Conservation (phyloP, 257 asterid genomes). For the Forsythia suspensa region DNA sequence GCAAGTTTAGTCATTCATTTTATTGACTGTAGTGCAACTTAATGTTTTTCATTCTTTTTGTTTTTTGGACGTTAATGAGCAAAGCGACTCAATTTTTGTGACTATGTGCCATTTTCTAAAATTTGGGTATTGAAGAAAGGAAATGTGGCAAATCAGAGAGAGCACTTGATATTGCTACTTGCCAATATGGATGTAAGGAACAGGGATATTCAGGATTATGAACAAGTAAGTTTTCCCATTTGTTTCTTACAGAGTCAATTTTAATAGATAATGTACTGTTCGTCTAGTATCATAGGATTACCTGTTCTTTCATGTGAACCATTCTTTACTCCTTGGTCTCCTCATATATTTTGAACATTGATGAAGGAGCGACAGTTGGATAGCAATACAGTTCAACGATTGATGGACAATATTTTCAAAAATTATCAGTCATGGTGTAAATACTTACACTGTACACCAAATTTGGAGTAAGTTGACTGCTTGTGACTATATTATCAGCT, state of each 20-base stretch:
- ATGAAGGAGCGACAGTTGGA: constrained; percentile 61
- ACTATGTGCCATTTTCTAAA: constrained; percentile 25
- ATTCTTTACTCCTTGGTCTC: constrained; percentile 11
- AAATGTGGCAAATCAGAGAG: constrained; percentile 97
- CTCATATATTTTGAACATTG: constrained; percentile 12
- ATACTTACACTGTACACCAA: constrained; percentile 63
- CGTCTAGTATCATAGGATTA: neutral
- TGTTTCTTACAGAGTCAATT: constrained; percentile 20
- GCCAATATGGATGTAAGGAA: constrained; percentile 91
- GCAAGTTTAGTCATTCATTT: neutral
- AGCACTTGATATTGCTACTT: constrained; percentile 90
- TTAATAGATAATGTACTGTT: constrained; percentile 1
- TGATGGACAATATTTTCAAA: constrained; percentile 75
- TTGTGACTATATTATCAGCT: constrained; percentile 17
- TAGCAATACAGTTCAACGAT: constrained; percentile 47
- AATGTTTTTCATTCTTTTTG: neutral
- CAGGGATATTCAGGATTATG: constrained; percentile 53
- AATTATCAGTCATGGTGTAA: constrained; percentile 89
- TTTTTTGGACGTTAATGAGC: constrained; percentile 9
- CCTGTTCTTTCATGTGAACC: constrained; percentile 16
- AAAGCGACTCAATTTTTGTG: constrained; percentile 27
- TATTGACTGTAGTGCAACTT: constrained; percentile 6
- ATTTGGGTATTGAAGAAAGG: constrained; percentile 74
- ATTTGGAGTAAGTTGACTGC: constrained; percentile 69
- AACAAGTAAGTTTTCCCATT: constrained; percentile 42